These are phyloP conservation scores for Capronia coronata DNA, from an alignment of 2,329 filamentous ascomycete genomes.

Conservation along the genomic window DNA sequence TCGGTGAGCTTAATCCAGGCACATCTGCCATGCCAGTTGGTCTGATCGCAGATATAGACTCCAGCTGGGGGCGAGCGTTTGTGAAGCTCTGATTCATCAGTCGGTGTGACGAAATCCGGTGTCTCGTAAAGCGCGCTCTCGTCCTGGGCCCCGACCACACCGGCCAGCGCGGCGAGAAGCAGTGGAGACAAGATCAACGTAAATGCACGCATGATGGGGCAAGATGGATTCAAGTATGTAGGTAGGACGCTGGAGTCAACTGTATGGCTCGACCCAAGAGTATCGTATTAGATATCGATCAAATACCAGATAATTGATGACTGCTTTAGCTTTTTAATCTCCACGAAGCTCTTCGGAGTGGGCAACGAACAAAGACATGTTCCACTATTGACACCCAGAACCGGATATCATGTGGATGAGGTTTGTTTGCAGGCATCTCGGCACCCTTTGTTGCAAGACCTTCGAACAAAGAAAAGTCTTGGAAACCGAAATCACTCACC, in stretches of 20 bases:
- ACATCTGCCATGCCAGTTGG: slow-evolving; percentile 13
- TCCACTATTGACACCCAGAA: not conserved
- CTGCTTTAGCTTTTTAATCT: not conserved
- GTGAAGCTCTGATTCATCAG: not conserved
- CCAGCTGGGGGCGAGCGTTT: not conserved
- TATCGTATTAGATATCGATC: too few species aligned
- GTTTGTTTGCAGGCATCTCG: not conserved
- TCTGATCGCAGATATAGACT: slow-evolving; percentile 10
- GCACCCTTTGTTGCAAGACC: not conserved
- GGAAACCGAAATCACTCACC: too few species aligned
- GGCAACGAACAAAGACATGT: not conserved
- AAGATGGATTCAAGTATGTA: not conserved
- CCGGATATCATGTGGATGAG: not conserved
- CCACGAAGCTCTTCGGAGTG: not conserved
- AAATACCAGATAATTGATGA: too few species aligned
- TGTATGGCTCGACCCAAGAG: too few species aligned
- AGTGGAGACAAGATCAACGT: not conserved
- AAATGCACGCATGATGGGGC: not conserved
- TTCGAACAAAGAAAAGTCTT: not conserved
- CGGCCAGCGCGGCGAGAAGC: not conserved
- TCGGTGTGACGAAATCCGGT: not conserved
- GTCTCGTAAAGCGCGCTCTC: not conserved
- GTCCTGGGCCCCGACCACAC: not conserved
- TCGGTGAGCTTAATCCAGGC: slow-evolving; percentile 1
- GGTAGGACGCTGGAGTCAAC: too few species aligned